Conservation (phyloP, 768 basidiomycete genomes). For the Mycena belliarum region DNA sequence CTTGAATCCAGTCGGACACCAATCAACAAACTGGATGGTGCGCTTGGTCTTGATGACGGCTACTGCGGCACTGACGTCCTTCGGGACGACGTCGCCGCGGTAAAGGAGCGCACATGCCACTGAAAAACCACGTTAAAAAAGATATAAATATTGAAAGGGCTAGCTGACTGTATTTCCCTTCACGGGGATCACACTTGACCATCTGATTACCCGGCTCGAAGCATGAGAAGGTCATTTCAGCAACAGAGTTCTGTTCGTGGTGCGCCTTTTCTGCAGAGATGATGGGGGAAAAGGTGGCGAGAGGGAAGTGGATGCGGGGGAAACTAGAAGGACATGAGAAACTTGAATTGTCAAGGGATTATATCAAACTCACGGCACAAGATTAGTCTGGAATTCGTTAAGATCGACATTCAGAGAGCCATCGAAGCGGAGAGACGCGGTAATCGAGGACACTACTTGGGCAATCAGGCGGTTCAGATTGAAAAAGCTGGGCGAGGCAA, state of each 20-base stretch:
- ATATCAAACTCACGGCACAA: slow-evolving; percentile 84
- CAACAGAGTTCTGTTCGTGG: slow-evolving; percentile 96
- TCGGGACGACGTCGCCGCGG: slow-evolving; percentile 96
- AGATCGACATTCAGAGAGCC: slow-evolving; percentile 97
- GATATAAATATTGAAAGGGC: slow-evolving; percentile 29
- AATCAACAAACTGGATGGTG: slow-evolving; percentile 97
- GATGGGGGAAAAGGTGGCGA: slow-evolving; percentile 94
- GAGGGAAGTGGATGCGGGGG: slow-evolving; percentile 98
- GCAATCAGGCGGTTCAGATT: slow-evolving; percentile 97
- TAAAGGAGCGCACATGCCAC: slow-evolving; percentile 92
- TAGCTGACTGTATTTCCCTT: slow-evolving; percentile 94
- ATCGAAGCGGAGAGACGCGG: slow-evolving; percentile 95
- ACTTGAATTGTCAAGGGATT: slow-evolving; percentile 4
- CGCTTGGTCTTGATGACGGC: slow-evolving; percentile 95
- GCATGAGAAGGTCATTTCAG: slow-evolving; percentile 98
- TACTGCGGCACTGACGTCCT: slow-evolving; percentile 92
- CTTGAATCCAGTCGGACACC: slow-evolving; percentile 98
- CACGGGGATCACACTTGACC: slow-evolving; percentile 93
- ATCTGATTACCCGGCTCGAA: slow-evolving; percentile 97
- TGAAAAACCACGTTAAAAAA: slow-evolving; percentile 40
- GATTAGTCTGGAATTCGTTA: slow-evolving; percentile 98
- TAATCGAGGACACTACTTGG: slow-evolving; percentile 97
- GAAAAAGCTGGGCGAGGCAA: slow-evolving; percentile 81
- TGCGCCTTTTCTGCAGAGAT: slow-evolving; percentile 90
- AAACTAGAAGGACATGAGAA: slow-evolving; percentile 57